Percentiles rank a stretch among this genome's conserved stretches.
phyloP scores from a whole-genome alignment of 257 asterid genomes.

The Fraxinus quadrangulata region DNA sequence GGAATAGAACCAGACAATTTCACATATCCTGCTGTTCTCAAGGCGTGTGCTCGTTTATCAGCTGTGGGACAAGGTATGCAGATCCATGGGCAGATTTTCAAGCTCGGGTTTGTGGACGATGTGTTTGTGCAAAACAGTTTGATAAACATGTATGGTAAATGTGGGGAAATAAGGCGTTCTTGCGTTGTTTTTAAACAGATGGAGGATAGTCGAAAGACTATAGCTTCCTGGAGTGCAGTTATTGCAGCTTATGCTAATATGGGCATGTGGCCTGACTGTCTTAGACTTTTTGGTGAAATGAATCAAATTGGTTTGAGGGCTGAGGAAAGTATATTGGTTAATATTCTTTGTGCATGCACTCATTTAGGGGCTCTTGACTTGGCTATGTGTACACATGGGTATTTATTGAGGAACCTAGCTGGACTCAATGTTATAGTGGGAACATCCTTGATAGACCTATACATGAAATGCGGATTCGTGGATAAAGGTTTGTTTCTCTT shows the following conservation, averaged over 20 bases:
- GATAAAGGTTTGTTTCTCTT: constrained; percentile 63
- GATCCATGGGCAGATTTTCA: constrained; percentile 68
- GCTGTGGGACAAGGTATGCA: constrained; percentile 50
- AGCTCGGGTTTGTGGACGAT: constrained; percentile 60
- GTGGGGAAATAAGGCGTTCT: constrained; percentile 43
- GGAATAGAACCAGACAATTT: constrained; percentile 61
- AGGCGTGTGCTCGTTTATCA: constrained; percentile 51
- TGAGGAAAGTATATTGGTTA: constrained; percentile 79
- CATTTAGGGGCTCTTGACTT: constrained; percentile 58
- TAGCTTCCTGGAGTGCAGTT: constrained; percentile 90
- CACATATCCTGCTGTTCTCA: constrained; percentile 67
- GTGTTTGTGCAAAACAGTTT: constrained; percentile 67
- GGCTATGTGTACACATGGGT: constrained; percentile 63
- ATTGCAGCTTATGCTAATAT: constrained; percentile 59
- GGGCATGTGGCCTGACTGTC: constrained; percentile 68
- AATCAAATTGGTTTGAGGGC: constrained; percentile 49
- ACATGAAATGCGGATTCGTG: constrained; percentile 63
- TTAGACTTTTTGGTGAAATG: constrained; percentile 53
- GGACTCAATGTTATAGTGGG: constrained; percentile 66
- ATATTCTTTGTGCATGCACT: constrained; percentile 70
- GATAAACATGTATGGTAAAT: constrained; percentile 81
- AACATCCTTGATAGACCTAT: constrained; percentile 70
- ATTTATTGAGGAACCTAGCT: constrained; percentile 55
- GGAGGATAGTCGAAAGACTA: constrained; percentile 42
- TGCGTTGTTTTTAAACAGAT: constrained; percentile 51